Percentiles rank a stretch among this genome's conserved stretches.
Conservation (phyloP, 306 rosid genomes). For the Canavalia ensiformis region DNA sequence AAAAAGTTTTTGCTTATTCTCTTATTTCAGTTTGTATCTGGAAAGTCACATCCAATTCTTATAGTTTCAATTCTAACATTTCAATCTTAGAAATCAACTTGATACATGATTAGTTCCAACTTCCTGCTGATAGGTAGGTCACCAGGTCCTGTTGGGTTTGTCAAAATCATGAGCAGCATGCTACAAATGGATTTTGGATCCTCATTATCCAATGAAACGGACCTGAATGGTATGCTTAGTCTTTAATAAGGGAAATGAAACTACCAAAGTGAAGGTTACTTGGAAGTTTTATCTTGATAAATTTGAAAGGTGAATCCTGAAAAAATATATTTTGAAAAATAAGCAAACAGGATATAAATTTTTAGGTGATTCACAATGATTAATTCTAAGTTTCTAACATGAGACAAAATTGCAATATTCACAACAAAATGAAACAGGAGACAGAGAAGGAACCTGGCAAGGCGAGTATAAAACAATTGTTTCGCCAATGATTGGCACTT, state of each 20-base stretch:
- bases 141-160: background rate
- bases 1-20: background rate
- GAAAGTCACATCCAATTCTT: background rate
- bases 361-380: background rate
- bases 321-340: background rate
- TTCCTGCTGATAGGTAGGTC: background rate
- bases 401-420: background rate
- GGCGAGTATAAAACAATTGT: slow-evolving; percentile 71
- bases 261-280: background rate
- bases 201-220: too few species aligned
- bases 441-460: slow-evolving; percentile 56
- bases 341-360: background rate
- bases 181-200: background rate
- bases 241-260: slow-evolving; percentile 1
- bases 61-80: background rate
- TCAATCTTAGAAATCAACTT: too few species aligned
- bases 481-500: slow-evolving; percentile 65
- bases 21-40: background rate
- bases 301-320: background rate
- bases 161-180: background rate
- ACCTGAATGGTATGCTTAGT: background rate
- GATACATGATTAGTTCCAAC: background rate
- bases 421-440: slow-evolving; percentile 2
- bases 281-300: background rate
- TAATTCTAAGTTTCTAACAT: background rate